Evolutionary conservation across 495 filamentous ascomycete species (phyloP), one percentile per base, ranked within the genome.

Genomic region (Xylaria telfairii): DNA sequence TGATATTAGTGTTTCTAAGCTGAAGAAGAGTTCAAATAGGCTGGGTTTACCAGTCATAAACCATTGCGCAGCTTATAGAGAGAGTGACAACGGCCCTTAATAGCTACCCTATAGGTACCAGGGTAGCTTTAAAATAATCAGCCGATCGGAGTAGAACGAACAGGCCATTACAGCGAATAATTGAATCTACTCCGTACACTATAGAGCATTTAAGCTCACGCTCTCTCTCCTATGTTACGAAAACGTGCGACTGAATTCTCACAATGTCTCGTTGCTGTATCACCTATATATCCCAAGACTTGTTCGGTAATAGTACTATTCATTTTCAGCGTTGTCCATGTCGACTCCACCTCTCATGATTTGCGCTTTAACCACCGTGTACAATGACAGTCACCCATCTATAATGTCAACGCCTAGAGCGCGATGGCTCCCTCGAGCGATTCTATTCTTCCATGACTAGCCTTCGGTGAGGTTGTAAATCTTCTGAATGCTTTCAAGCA

Each of bases 401-500:
- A 4, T 19, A 17, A 60, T 24, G 17, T 34, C 13, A 41, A 51
- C 9, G 21, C 21, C 47, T 26, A 7, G 24, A 51, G 47, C 47
- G 47, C 47, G 2, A 51, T 15, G 4, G 10, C 26, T 12, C 9
- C 47, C 7, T 51, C 21, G 9, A 9, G 8, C 47, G 13, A 5
- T 59, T 24, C 59, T 42, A 41, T 42, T 62, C 34, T 37, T 39
- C 37, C 37, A 42, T 42, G 37, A 37, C 74, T 53, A 77, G 26
- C 65, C 28, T 57, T 79, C 77, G 0, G 83, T 83, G 26, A 85
- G 77, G 73, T 85, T 85, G 65, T 87, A 88, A 61, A 88, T 87
- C 84, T 88, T 88, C 77, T 87, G 84, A 42, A 87, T 84, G 28
- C 81, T 74, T 60, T 72, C 71, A 41, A 87, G 76, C 75, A 83